Evolutionary conservation across 768 basidiomycete genomes (phyloP), one percentile per base, ranked within the genome.

Genomic region (Rubroboletus satanas): DNA sequence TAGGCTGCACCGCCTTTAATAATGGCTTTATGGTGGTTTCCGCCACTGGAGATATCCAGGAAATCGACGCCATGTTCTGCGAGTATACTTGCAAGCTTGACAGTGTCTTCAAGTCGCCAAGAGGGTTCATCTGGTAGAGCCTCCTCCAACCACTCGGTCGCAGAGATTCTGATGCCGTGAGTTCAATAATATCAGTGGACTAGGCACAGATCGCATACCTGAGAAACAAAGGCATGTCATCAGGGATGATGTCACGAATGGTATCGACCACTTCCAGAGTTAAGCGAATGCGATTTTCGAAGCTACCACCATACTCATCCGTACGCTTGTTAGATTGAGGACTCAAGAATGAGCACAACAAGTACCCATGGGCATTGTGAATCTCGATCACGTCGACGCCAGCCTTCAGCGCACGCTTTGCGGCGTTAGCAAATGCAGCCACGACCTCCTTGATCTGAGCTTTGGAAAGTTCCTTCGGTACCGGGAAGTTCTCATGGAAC

Each of bases 31-130:
- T 75, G 65, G 54, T 77, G 72, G 49, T 77, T 81, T 1, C 89
- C 91, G 4, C 83, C 88, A 0, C 78, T 77, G 5, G 84, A 86
- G 35, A 88, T 79, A 60, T 93, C 90, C 44, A 93, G 70, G 35
- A 93, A 73, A 67, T 92, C 91, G 49, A 92, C 79, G 6, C 88
- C 88, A 42, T 83, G 77, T 14, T 80, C 77, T 17, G 75, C 75
- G 17, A 92, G 77, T 57, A 84, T 77, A 17, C 75, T 71, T 2
- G 83, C 80, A 23, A 91, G 73, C 32, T 77, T 72, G 23, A 80
- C 80, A 2, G 85, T 88, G 64, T 92, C 90, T 65, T 87, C 82
- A 1, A 79, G 58, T 15, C 79, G 78, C 89, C 90, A 90, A 7
- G 81, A 81, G 11, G 79, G 77, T 57, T 86, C 81, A 54, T 85